Conservation (phyloP, 2,329 filamentous ascomycete genomes). For the Nothomitra cinnamomea region DNA sequence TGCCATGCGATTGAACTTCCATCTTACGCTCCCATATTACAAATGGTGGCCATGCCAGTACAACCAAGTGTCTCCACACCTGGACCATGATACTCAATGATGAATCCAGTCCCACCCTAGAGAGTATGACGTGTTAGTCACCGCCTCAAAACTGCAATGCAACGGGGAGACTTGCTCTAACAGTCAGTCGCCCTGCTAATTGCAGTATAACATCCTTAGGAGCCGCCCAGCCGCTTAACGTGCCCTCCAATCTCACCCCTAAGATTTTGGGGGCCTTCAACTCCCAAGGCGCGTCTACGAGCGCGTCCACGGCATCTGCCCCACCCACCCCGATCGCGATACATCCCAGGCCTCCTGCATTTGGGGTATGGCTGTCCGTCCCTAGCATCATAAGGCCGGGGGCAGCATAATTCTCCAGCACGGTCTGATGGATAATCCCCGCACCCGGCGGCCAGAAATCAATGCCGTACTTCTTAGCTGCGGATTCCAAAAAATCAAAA, state of each 20-base stretch:
- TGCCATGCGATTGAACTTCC: background rate
- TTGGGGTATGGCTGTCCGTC: constrained; percentile 93
- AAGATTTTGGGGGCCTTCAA: constrained; percentile 78
- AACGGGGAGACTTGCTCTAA: constrained; percentile 34
- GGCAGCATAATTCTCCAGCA: constrained; percentile 94
- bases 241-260: constrained; percentile 67
- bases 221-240: constrained; percentile 76
- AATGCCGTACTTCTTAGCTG: constrained; percentile 78
- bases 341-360: constrained; percentile 83
- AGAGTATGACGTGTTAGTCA: background rate
- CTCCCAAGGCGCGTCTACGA: constrained; percentile 95
- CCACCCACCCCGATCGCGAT: constrained; percentile 95
- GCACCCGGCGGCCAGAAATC: constrained; percentile 92
- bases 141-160: background rate
- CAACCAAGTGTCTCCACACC: constrained; percentile 78
- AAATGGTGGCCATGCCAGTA: constrained; percentile 85
- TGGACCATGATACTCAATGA: constrained; percentile 86
- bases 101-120: constrained; percentile 72
- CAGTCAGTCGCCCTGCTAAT: constrained; percentile 77
- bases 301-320: constrained; percentile 89
- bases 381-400: constrained; percentile 98
- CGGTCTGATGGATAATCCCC: constrained; percentile 93
- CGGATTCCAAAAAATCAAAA: constrained; percentile 91
- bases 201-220: constrained; percentile 92
- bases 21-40: constrained; percentile 56